A percentile compares a stretch with the other conserved stretches of the same genome.
phyloP scores from a whole-genome alignment of 768 basidiomycete species.

The Mycena chlorophos region DNA sequence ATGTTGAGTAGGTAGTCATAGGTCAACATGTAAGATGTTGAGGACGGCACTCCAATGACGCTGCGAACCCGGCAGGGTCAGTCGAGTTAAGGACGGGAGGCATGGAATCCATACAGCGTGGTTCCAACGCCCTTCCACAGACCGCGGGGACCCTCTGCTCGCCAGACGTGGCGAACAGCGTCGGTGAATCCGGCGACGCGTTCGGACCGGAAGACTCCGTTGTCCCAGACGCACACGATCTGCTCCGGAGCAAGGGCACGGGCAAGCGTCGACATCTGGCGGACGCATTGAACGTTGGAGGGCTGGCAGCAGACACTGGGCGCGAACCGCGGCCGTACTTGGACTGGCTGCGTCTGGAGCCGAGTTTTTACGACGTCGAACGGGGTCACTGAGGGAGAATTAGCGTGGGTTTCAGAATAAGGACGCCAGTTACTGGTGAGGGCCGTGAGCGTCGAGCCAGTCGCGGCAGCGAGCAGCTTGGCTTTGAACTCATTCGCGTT shows the following conservation, averaged over 20 bases:
- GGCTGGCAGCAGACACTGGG: constrained; percentile 72
- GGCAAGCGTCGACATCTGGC: constrained; percentile 76
- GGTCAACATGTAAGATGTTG: constrained; percentile 92
- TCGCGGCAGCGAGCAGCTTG: constrained; percentile 77
- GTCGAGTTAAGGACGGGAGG: not conserved
- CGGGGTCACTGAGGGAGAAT: constrained; percentile 81
- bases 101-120: constrained; percentile 66
- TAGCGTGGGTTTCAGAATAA: not conserved
- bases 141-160: constrained; percentile 78
- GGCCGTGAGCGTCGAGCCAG: constrained; percentile 79
- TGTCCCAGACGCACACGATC: constrained; percentile 80
- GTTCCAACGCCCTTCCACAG: constrained; percentile 97
- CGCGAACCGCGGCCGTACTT: constrained; percentile 50
- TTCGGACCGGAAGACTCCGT: constrained; percentile 66
- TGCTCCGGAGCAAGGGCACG: constrained; percentile 56
- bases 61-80: constrained; percentile 39
- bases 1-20: constrained; percentile 83
- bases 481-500: constrained; percentile 75
- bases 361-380: constrained; percentile 98
- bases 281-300: constrained; percentile 55
- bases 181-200: constrained; percentile 84
- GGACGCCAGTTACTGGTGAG: constrained; percentile 63
- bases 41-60: constrained; percentile 86
- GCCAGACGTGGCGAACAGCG: constrained; percentile 76
- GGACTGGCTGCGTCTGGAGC: constrained; percentile 84